Evolutionary conservation across 2,329 filamentous ascomycete genomes (phyloP), one percentile per base, ranked within the genome.

Genomic region (Fusarium sp.): DNA sequence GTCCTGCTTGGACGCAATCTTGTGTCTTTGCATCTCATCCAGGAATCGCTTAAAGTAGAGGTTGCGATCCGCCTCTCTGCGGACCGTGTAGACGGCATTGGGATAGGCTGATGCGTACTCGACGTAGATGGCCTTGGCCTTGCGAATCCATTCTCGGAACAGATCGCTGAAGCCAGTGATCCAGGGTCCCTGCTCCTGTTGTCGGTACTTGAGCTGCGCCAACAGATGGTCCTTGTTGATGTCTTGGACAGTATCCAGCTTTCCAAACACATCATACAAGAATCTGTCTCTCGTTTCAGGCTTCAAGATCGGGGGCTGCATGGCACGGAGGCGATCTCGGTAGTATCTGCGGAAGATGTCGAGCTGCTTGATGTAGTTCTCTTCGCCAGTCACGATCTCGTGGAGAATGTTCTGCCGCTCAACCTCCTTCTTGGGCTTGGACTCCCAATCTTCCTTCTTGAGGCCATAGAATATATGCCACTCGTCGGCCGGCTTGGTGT

Each of bases 61-160:
- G 77, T 99, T 99, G 65, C 92, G 90, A 56, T 95, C 92, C 1
- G 92, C 88, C 83, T 99, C 97, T 80, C 93, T 93, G 63, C 95
- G 92, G 20, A 99, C 91, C 63, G 95, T 86, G 80, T 94, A 95
- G 41, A 92, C 92, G 1, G 97, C 96, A 68, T 92, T 91, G 1
- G 96, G 96, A 77, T 97, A 98, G 0, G 92, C 92, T 1, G 93
- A 92, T 43, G 96, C 96, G 82, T 98, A 99, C 68, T 97, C 95
- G 70, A 98, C 92, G 81, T 98, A 99, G 13, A 94, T 93, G 3
- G 89, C 86, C 82, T 93, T 95, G 35, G 97, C 97, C 83, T 98
- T 98, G 73, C 97, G 91, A 72, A 98, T 98, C 97, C 97, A 99
- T 84, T 99, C 97, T 68, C 97, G 89, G 86, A 99, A 98, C 59